Evolutionary conservation across 2,329 filamentous ascomycete species (phyloP).

Genomic region (Alternaria brassicicola): DNA sequence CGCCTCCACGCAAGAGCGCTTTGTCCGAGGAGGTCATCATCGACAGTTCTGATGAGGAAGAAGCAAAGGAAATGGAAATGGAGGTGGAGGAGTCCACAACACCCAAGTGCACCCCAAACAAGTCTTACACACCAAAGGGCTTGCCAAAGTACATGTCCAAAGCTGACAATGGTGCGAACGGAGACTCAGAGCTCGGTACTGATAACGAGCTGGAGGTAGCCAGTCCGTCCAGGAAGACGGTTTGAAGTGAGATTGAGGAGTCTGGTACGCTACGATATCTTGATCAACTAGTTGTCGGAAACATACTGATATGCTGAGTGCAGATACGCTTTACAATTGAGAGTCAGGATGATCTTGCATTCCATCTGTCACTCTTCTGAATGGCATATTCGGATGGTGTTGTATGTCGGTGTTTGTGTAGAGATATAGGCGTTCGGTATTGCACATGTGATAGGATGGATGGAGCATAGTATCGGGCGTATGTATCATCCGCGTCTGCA

Average conservation of each 20-base stretch:
- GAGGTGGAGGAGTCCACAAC: constrained; percentile 1
- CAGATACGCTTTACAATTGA: not conserved
- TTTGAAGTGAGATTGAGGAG: not conserved
- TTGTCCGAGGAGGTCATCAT: constrained; percentile 27
- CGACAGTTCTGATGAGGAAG: constrained; percentile 18
- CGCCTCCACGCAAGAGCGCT: constrained; percentile 25
- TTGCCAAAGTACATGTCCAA: not conserved
- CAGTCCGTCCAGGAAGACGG: constrained; percentile 1
- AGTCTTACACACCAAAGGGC: constrained; percentile 7
- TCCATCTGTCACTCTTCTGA: not conserved
- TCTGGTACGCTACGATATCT: constrained; percentile 1
- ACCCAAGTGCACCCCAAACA: constrained; percentile 1
- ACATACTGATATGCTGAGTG: not conserved
- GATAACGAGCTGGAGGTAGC: not conserved
- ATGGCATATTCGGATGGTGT: not conserved
- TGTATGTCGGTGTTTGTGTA: not conserved
- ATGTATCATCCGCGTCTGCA: not conserved
- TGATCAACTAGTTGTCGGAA: not conserved
- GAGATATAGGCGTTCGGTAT: not conserved
- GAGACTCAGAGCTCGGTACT: not conserved
- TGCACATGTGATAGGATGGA: not conserved
- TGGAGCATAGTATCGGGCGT: not conserved
- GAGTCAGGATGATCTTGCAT: not conserved
- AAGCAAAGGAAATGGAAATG: not conserved
- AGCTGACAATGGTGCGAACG: not conserved